Conservation (phyloP, 2,329 filamentous ascomycete genomes). For the Diaporthe citri region DNA sequence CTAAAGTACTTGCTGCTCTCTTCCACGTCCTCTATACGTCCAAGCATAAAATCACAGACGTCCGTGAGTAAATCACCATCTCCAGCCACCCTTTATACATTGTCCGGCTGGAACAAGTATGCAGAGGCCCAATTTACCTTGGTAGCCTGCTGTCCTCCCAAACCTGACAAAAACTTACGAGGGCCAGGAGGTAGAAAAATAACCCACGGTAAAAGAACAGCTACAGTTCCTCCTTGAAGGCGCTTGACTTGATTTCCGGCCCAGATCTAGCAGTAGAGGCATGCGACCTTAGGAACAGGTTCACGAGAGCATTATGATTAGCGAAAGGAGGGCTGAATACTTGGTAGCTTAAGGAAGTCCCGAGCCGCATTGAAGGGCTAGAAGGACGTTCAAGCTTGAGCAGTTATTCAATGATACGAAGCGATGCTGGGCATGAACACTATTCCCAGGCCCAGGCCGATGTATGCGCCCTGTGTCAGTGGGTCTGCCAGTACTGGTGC, state of each 20-base stretch:
- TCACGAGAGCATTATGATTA: too few species aligned
- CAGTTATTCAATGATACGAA: background rate
- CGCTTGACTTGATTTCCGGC: background rate
- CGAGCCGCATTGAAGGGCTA: background rate
- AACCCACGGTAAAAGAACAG: background rate
- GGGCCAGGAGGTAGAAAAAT: background rate
- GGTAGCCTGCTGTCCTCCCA: background rate
- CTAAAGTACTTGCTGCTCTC: too few species aligned
- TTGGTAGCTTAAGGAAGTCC: too few species aligned
- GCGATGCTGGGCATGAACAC: background rate
- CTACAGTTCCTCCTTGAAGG: background rate
- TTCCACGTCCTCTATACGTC: background rate
- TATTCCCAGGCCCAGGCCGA: background rate
- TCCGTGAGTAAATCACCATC: background rate
- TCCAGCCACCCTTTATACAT: background rate
- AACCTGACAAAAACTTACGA: background rate
- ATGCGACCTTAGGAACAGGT: background rate
- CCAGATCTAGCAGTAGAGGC: background rate
- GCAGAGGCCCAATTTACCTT: background rate
- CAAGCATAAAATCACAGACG: background rate
- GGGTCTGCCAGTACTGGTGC: background rate
- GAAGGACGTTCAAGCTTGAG: background rate
- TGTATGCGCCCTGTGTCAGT: too few species aligned
- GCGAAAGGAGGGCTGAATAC: background rate
- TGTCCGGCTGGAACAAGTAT: background rate